Conservation (phyloP, 805 yeast species). For the Yarrowia alimentaria region DNA sequence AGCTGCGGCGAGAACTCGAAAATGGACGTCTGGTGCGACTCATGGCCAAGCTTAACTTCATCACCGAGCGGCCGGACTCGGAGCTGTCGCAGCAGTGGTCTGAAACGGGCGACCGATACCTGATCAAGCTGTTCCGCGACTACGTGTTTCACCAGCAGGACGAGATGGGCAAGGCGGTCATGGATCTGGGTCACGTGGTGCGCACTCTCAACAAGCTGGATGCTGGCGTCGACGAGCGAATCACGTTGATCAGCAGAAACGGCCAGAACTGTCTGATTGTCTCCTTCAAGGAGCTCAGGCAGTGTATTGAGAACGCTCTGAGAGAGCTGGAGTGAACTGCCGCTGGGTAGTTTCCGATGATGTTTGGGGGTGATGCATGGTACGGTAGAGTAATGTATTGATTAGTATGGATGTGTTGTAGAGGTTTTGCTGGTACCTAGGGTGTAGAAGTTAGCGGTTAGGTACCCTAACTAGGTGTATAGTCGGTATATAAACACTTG, state of each 20-base stretch:
- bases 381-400: no score
- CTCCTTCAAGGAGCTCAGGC: constrained; percentile 75
- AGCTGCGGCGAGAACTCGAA: constrained; percentile 70
- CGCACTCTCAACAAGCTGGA: constrained; percentile 82
- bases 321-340: constrained; percentile 50
- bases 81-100: constrained; percentile 50
- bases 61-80: constrained; percentile 55
- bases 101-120: constrained; percentile 72
- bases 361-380: no score
- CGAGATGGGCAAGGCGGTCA: constrained; percentile 69
- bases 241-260: constrained; percentile 77
- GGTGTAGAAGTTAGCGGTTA: no score
- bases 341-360: no score
- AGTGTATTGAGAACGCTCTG: constrained; percentile 66
- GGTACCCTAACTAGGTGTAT: no score
- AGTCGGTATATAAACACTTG: no score
- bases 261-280: constrained; percentile 82
- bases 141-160: constrained; percentile 82
- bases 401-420: no score
- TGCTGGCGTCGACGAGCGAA: constrained; percentile 82
- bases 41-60: constrained; percentile 74
- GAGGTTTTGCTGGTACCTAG: no score
- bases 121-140: constrained; percentile 73
- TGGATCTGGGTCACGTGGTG: constrained; percentile 81
- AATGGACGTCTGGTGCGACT: constrained; percentile 84